phyloP scores from a whole-genome alignment of 495 filamentous ascomycete genomes.

The Penicillium ochrochloron region DNA sequence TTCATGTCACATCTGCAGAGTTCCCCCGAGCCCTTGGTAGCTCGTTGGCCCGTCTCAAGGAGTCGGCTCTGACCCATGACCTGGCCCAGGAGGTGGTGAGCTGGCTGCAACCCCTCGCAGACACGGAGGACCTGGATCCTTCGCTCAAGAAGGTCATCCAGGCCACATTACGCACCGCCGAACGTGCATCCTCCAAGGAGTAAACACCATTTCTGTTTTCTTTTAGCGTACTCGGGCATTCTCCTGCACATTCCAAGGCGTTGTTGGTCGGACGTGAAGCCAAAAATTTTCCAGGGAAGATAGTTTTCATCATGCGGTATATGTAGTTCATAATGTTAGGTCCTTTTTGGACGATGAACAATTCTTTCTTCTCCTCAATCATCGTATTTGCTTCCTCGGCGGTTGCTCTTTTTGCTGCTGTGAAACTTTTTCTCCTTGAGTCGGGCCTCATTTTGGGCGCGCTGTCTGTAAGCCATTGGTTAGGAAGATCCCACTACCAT shows the following conservation, averaged over 20 bases:
- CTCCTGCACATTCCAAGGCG: conserved; percentile 17
- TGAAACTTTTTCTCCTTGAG: conserved; percentile 76
- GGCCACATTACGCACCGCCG: conserved; percentile 55
- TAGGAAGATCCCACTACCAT: not conserved
- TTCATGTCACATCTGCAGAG: conserved; percentile 62
- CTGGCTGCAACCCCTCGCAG: conserved; percentile 64
- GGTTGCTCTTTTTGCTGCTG: conserved; percentile 76
- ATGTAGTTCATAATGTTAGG: conserved; percentile 8
- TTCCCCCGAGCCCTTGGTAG: conserved; percentile 75
- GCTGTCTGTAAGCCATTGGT: conserved; percentile 57
- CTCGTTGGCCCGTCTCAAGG: conserved; percentile 63
- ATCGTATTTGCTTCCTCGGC: conserved; percentile 56
- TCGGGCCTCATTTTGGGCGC: conserved; percentile 70
- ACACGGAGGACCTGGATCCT: conserved; percentile 63
- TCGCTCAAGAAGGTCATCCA: conserved; percentile 68
- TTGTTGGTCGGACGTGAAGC: conserved; percentile 16
- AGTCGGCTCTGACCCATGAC: conserved; percentile 33
- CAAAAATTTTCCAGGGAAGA: conserved; percentile 12
- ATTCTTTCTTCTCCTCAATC: conserved; percentile 38
- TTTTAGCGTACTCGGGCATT: conserved; percentile 11
- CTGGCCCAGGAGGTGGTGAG: conserved; percentile 59
- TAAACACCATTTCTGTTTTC: conserved; percentile 11
- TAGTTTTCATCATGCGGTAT: not conserved
- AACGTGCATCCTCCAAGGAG: conserved; percentile 34
- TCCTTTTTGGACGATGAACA: not conserved